Base-by-base conservation (phyloP, 345 rosid genomes). In the Hibiscus trionum region DNA sequence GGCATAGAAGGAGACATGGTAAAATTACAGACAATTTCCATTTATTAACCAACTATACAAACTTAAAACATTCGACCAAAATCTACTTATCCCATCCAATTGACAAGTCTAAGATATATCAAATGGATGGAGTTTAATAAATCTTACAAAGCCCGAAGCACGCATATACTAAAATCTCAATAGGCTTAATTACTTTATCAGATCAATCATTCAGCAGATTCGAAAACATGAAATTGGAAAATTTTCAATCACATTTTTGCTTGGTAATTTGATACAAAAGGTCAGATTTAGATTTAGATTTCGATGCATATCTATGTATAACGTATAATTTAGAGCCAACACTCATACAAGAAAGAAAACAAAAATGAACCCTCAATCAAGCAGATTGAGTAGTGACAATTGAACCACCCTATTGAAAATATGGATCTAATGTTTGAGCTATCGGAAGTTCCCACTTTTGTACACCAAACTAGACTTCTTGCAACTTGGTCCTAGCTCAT, bases 401-500 rank as follows among this genome's bases (percentile, higher is more conserved):
- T 50, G 56, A 50, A 16, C 0, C 56, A 50, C 17, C 53, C 56
- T 50, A 50, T 2, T 50, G 14, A 16, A 50, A 1, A 8, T 10
- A 4, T 5, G n/a, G 39, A 39, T 65, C 68, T 16, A 52, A 3
- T 27, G 66, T 65, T 55, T 16, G 35, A 39, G 26, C 75, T 80
- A 82, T 78, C 84, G 79, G 55, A 82, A 73, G 1, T 58, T 64
- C 44, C 35, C 59, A 59, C 76, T 71, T 11, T 46, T 33, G 50
- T 52, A 59, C 15, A 33, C 72, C 53, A 73, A 17, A 42, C 31
- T 70, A 61, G 82, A 64, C 64, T 65, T 74, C 75, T 65, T 72
- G 76, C 57, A 42, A 2, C 19, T 7, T 11, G 78, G 47, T 71
- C 33, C 57, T 6, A 35, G 31, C 7, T 52, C n/a, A 4, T 7